phyloP scores from a whole-genome alignment of 2,329 filamentous ascomycete genomes.

The Metarhizium humberi region DNA sequence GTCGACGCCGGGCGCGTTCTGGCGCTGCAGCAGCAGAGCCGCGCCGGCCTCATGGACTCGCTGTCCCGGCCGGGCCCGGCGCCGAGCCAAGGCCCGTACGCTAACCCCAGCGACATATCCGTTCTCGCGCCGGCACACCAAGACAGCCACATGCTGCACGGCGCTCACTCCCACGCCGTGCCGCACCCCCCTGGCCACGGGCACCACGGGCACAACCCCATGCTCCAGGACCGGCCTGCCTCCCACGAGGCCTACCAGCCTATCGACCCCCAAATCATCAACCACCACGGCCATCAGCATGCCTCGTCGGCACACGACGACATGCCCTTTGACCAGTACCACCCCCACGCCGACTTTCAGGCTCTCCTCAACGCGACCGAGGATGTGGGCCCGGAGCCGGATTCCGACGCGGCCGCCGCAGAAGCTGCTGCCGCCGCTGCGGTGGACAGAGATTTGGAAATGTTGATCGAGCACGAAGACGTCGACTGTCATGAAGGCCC shows the following conservation, averaged over 20 bases:
- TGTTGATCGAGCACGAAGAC: constrained; percentile 39
- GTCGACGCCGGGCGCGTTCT: constrained; percentile 15
- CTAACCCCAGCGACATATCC: constrained; percentile 40
- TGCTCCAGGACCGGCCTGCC: constrained; percentile 21
- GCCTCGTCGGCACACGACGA: constrained; percentile 14
- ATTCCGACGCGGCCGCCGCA: constrained; percentile 7
- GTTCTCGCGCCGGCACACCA: constrained; percentile 22
- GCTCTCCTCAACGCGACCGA: constrained; percentile 41
- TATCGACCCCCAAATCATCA: constrained; percentile 52
- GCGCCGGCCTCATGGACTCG: constrained; percentile 15
- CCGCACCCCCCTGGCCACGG: neutral
- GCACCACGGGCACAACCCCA: constrained; percentile 22
- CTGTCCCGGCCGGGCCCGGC: constrained; percentile 16
- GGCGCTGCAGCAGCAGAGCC: constrained; percentile 19
- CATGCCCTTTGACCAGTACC: constrained; percentile 30
- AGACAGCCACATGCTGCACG: neutral
- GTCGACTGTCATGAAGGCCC: constrained; percentile 30
- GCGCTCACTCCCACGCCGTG: constrained; percentile 15
- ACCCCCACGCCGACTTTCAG: constrained; percentile 41
- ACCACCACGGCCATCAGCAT: constrained; percentile 21
- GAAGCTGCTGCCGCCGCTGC: constrained; percentile 26
- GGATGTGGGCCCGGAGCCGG: constrained; percentile 19
- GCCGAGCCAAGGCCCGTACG: constrained; percentile 30
- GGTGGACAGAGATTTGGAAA: constrained; percentile 40
- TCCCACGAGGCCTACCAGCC: constrained; percentile 34